These are phyloP conservation scores for Lasiosphaeriaceae sp. DNA, from an alignment of 495 filamentous ascomycete genomes.

Conservation along the genomic window DNA sequence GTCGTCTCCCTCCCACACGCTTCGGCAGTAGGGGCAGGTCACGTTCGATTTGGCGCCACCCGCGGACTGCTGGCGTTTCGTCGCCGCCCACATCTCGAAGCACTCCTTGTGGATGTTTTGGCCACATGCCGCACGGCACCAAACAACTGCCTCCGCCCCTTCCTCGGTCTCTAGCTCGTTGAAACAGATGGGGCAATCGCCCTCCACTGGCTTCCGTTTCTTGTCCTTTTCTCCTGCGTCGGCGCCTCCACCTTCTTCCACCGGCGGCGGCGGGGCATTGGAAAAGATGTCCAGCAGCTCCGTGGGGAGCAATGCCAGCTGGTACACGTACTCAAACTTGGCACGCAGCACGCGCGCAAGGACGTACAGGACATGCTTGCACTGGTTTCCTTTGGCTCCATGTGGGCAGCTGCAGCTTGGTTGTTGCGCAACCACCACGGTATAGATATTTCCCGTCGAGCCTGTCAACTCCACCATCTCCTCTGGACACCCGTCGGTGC, in stretches of 20 bases:
- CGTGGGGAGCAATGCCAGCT: slow-evolving; percentile 63
- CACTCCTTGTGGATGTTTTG: slow-evolving; percentile 75
- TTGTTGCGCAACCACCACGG: slow-evolving; percentile 42
- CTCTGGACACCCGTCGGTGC: slow-evolving; percentile 26
- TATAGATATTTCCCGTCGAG: slow-evolving; percentile 74
- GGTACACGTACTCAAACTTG: slow-evolving; percentile 61
- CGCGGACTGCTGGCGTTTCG: slow-evolving; percentile 36
- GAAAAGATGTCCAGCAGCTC: slow-evolving; percentile 63
- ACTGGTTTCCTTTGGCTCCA: slow-evolving; percentile 59
- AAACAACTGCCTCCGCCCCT: slow-evolving; percentile 55
- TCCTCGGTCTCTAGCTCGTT: slow-evolving; percentile 54
- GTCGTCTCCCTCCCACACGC: slow-evolving; percentile 57
- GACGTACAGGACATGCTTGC: slow-evolving; percentile 60
- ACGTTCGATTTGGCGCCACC: slow-evolving; percentile 33
- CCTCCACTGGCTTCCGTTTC: slow-evolving; percentile 53
- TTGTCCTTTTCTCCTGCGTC: slow-evolving; percentile 26
- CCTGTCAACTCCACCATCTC: slow-evolving; percentile 65
- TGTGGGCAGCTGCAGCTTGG: slow-evolving; percentile 70
- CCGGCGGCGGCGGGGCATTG: slow-evolving; percentile 40
- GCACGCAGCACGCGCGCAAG: slow-evolving; percentile 63
- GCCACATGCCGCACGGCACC: slow-evolving; percentile 69
- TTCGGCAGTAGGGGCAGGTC: slow-evolving; percentile 60
- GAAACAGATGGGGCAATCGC: slow-evolving; percentile 79
- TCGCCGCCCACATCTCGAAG: slow-evolving; percentile 66
- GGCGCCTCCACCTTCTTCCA: slow-evolving; percentile 10